Evolutionary conservation across 2,329 filamentous ascomycete species (phyloP), one percentile per base, ranked within the genome.

Genomic region (Trichophaea hybrida): DNA sequence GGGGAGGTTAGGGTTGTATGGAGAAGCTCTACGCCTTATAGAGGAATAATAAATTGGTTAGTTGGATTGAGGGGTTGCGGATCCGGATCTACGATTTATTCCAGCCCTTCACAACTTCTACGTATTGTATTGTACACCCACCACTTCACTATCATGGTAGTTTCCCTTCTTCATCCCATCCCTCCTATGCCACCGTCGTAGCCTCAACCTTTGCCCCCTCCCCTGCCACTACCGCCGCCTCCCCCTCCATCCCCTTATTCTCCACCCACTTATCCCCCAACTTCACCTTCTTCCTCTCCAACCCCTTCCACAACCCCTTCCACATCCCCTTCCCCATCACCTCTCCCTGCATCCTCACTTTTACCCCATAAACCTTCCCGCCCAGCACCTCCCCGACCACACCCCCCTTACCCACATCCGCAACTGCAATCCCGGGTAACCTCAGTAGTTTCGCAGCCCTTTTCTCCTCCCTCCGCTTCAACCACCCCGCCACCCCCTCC

Each of bases 251-350:
- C 56, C 34, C 31, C 6, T 17, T 34, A 24, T 35, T 17, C 17
- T 13, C 44, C 2, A 15, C 31, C 32, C 52, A 33, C 43, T 40
- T 48, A 15, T 58, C 34, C 33, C 46, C 56, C 4, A 13, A 33
- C 32, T 8, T 40, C 15, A 33, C 44, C n/a, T 17, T 15, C 1
- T n/a, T 31, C 17, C 7, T 13, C 38, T 17, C 13, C n/a, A 51
- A n/a, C n/a, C 17, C 17, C 17, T 17, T 17, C n/a, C 17, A 46
- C 5, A 46, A 13, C 4, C 17, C 40, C 40, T 46, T 43, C 12
- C 17, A 46, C 59, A 59, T 90, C 1, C 84, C 79, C 0, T 13
- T 46, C 24, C 40, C 24, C 40, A 46, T 10, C 5, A 46, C 10
- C 40, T 46, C 13, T 1, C 40, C 40, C 5, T 13, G 4, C 5